A percentile compares a stretch with the other conserved stretches of the same genome.
These are phyloP conservation scores for Paecilomyces sp. DNA, from an alignment of 2,329 filamentous ascomycete species.

Conservation along the genomic window DNA sequence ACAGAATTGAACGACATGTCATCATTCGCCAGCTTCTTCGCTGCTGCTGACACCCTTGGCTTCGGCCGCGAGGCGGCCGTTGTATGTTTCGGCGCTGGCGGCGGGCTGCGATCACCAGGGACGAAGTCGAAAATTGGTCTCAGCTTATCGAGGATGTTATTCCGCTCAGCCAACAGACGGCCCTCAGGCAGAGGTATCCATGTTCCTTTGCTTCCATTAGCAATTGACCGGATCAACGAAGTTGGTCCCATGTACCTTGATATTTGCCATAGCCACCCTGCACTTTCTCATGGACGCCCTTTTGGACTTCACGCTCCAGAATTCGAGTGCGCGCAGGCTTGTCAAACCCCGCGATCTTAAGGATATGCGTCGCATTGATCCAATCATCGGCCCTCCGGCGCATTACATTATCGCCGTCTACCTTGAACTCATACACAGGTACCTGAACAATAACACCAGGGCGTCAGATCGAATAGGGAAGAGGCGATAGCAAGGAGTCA, in stretches of 20 bases:
- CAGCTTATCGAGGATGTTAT: slow-evolving; percentile 77
- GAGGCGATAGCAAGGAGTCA: neutral
- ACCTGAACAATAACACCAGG: slow-evolving; percentile 50
- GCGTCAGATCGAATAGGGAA: slow-evolving; percentile 7
- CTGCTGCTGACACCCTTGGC: slow-evolving; percentile 61
- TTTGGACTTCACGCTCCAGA: slow-evolving; percentile 92
- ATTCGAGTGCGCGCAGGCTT: slow-evolving; percentile 94
- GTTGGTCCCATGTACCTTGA: slow-evolving; percentile 56
- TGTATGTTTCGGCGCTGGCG: slow-evolving; percentile 86
- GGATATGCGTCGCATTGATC: slow-evolving; percentile 99
- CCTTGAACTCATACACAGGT: slow-evolving; percentile 88
- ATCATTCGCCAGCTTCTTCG: slow-evolving; percentile 39
- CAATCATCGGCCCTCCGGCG: slow-evolving; percentile 86
- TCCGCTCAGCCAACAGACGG: slow-evolving; percentile 73
- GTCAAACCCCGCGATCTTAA: slow-evolving; percentile 95
- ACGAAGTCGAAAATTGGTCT: slow-evolving; percentile 83
- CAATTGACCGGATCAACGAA: neutral
- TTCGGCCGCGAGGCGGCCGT: slow-evolving; percentile 66
- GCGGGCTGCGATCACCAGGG: slow-evolving; percentile 78
- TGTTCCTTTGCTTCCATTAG: slow-evolving; percentile 54
- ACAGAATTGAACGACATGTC: slow-evolving; percentile 24
- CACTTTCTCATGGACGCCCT: slow-evolving; percentile 93
- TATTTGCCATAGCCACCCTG: slow-evolving; percentile 99
- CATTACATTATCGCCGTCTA: slow-evolving; percentile 91
- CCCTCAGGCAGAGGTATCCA: slow-evolving; percentile 89